Conservation (phyloP, 805 yeast genomes). For the Phaffomyces antillensis region DNA sequence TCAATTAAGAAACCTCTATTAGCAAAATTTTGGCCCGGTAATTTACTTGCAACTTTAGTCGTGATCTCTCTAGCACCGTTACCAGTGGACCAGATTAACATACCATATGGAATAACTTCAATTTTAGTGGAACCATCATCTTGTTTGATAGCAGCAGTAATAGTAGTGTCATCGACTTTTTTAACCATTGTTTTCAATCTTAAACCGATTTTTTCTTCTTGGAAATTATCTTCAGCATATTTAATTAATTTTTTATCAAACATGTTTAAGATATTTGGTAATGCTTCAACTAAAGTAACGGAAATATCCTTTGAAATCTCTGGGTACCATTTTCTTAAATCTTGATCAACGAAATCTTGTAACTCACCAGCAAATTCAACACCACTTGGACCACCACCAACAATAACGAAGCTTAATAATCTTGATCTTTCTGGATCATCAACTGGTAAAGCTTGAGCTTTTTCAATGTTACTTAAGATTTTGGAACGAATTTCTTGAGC, state of each 20-base stretch:
- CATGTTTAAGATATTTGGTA: slow-evolving; percentile 73
- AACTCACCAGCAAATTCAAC: slow-evolving; percentile 95
- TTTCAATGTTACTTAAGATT: slow-evolving; percentile 82
- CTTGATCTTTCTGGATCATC: slow-evolving; percentile 78
- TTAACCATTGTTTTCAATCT: slow-evolving; percentile 84
- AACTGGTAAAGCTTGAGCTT: slow-evolving; percentile 76
- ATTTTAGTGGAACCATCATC: slow-evolving; percentile 63
- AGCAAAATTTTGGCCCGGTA: slow-evolving; percentile 74
- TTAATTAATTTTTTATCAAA: slow-evolving; percentile 37
- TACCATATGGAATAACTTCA: slow-evolving; percentile 71
- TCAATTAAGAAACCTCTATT: slow-evolving; percentile 83
- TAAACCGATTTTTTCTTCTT: slow-evolving; percentile 57
- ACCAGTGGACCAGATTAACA: slow-evolving; percentile 96
- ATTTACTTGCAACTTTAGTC: slow-evolving; percentile 56
- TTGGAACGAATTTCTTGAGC: slow-evolving; percentile 74
- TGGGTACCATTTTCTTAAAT: slow-evolving; percentile 81
- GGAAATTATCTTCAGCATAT: slow-evolving; percentile 35
- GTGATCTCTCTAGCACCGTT: slow-evolving; percentile 77
- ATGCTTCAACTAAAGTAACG: slow-evolving; percentile 83
- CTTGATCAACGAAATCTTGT: slow-evolving; percentile 91
- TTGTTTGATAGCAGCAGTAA: slow-evolving; percentile 64
- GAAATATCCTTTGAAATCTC: slow-evolving; percentile 77
- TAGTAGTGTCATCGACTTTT: slow-evolving; percentile 66
- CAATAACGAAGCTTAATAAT: slow-evolving; percentile 78
- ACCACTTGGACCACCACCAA: slow-evolving; percentile 98